Evolutionary conservation across 805 yeast species (phyloP), one percentile per base, ranked within the genome.

Genomic region (Cyberlindnera euphorbiiphila): DNA sequence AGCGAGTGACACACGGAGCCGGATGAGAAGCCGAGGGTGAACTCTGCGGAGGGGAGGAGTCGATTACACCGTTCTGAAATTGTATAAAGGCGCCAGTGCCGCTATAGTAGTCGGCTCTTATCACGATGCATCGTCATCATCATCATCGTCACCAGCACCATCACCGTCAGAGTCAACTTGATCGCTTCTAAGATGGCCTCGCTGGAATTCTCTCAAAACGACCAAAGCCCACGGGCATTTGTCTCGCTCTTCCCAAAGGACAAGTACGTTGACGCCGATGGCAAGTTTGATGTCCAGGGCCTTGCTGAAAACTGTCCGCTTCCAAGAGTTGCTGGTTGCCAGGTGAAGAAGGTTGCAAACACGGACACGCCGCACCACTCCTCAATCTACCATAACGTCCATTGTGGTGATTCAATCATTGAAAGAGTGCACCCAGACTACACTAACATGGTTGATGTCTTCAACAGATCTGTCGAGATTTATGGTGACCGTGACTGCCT

Each of bases 301-400:
- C 14, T 40, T 9, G 27, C n/a, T 12, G 24, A 14, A 7, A 20
- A 13, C 29, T 13, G 31, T 25, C 44, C 44, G 1, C 25, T 43
- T 5, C 41, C 42, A 2, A 26, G 19, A 2, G 27, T 36, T 12
- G 12, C 16, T 9, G 44, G 22, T 9, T 17, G 29, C 12, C 15
- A 12, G 7, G 28, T 32, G 11, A 34, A 25, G 29, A 34, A 29
- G 9, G 30, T 72, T 3, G 67, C 72, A 0, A 59, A 60, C 18
- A 40, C 68, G 11, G 50, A 53, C 19, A 49, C 57, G 36, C 51
- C 56, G 3, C 60, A 57, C 1, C 69, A 59, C 49, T 71, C 81
- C 17, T 62, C 71, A 0, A 54, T 70, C 11, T 79, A 65, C 51
- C 59, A 85, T 35, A 73, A 63, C 45, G 50, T 58, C 6, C 39